These are phyloP conservation scores for Thozetella sp. DNA, from an alignment of 495 filamentous ascomycete genomes.

Conservation along the genomic window DNA sequence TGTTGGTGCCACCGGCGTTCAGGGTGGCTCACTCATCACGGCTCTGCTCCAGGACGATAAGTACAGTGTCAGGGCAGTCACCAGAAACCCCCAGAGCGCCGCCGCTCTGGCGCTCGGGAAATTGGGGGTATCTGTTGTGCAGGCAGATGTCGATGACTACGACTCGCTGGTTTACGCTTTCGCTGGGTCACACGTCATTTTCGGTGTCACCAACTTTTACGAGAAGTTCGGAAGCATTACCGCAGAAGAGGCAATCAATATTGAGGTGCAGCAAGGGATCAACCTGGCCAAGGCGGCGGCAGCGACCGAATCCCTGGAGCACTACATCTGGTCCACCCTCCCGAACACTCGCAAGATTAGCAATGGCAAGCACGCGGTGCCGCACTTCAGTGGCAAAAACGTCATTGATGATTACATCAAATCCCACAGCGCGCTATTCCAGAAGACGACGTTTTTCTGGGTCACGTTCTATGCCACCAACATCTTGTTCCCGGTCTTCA, in stretches of 20 bases:
- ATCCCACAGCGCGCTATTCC: slow-evolving; percentile 8
- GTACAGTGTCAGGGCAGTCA: not conserved
- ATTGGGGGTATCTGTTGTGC: not conserved
- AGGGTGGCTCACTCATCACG: not conserved
- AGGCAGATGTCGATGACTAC: not conserved
- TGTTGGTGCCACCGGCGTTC: not conserved
- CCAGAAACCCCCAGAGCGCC: not conserved
- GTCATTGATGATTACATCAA: slow-evolving; percentile 31
- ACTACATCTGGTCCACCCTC: slow-evolving; percentile 46
- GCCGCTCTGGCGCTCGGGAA: not conserved
- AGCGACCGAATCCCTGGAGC: slow-evolving; percentile 31
- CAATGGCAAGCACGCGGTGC: slow-evolving; percentile 16
- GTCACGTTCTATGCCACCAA: slow-evolving; percentile 18
- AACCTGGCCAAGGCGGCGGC: slow-evolving; percentile 39
- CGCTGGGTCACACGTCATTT: not conserved
- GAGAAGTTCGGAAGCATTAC: slow-evolving; percentile 13
- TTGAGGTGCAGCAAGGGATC: slow-evolving; percentile 14
- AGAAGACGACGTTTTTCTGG: slow-evolving; percentile 32
- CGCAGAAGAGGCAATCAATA: slow-evolving; percentile 22
- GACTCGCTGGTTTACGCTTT: not conserved
- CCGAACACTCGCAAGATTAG: slow-evolving; percentile 25
- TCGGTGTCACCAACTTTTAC: not conserved
- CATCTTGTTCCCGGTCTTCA: slow-evolving; percentile 2
- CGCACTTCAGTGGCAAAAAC: slow-evolving; percentile 28
- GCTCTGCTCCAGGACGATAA: not conserved